phyloP scores from a whole-genome alignment of 1,139 yeast species.

The Blastobotrys ciferrii region DNA sequence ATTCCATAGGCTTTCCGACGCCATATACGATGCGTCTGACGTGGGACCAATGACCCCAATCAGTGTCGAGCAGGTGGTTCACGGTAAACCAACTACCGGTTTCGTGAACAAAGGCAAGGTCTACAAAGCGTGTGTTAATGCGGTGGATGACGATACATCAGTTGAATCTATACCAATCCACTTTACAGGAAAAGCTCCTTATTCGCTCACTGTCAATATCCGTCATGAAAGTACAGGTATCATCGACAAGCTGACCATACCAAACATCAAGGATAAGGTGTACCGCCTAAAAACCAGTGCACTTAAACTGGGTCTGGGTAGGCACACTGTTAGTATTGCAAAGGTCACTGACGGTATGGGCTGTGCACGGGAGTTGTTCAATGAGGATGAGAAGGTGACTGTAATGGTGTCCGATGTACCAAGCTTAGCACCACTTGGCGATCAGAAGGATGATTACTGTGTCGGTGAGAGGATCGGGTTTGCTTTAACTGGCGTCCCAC shows the following conservation, averaged over 20 bases:
- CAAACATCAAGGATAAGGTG: conserved; percentile 37
- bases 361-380: conserved; percentile 50
- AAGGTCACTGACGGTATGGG: conserved; percentile 68
- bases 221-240: conserved; percentile 54
- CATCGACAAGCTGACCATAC: conserved; percentile 40
- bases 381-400: conserved; percentile 35
- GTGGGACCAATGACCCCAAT: conserved; percentile 38
- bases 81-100: conserved; percentile 56
- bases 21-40: conserved; percentile 49
- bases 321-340: conserved; percentile 56
- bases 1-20: conserved; percentile 65
- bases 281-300: conserved; percentile 42
- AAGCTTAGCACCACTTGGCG: conserved; percentile 48
- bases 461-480: conserved; percentile 89
- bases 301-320: conserved; percentile 49
- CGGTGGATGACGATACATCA: conserved; percentile 25
- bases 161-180: conserved; percentile 56
- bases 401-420: conserved; percentile 77
- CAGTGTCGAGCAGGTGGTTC: conserved; percentile 57
- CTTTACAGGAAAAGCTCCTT: conserved; percentile 65
- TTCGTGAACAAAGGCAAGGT: conserved; percentile 50
- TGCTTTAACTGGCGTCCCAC: conserved; percentile 73
- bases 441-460: conserved; percentile 57
- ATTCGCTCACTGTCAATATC: conserved; percentile 51
- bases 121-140: conserved; percentile 51